These are phyloP conservation scores for Metschnikowia chrysomelidarum DNA, from an alignment of 805 yeast species.

Conservation along the genomic window DNA sequence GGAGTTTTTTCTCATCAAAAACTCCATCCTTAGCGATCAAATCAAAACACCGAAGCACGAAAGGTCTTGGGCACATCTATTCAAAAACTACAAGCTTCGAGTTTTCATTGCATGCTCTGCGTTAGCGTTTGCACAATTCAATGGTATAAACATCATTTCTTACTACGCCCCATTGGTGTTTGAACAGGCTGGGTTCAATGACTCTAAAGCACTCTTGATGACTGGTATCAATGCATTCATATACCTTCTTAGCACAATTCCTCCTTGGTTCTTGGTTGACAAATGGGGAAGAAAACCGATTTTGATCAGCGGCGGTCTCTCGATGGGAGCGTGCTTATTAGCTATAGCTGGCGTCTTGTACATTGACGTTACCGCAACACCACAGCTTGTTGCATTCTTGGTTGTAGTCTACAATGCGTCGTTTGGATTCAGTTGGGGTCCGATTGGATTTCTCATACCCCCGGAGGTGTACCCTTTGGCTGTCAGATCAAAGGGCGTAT, in stretches of 20 bases:
- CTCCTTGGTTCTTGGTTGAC: constrained; percentile 47
- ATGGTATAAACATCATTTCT: constrained; percentile 57
- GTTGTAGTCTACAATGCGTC: constrained; percentile 43
- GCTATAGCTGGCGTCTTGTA: constrained; percentile 35
- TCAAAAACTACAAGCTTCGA: constrained; percentile 37
- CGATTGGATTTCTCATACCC: constrained; percentile 43
- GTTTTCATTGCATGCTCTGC: constrained; percentile 42
- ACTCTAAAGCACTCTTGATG: constrained; percentile 42
- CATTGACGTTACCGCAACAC: constrained; percentile 32
- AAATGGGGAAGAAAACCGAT: constrained; percentile 47
- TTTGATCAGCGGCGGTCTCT: constrained; percentile 38
- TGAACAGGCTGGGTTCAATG: constrained; percentile 44
- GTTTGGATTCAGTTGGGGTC: constrained; percentile 48
- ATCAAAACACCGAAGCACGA: constrained; percentile 36
- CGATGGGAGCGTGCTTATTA: constrained; percentile 37
- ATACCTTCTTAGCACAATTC: constrained; percentile 39
- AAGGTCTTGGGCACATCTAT: constrained; percentile 43
- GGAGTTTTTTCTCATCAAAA: constrained; percentile 49
- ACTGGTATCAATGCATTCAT: constrained; percentile 43
- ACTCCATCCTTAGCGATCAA: constrained; percentile 40
- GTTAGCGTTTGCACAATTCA: constrained; percentile 45
- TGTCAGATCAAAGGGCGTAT: constrained; percentile 43
- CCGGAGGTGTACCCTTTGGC: constrained; percentile 46
- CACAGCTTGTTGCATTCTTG: constrained; percentile 38
- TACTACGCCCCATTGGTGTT: constrained; percentile 60